Evolutionary conservation across 1,284 basidiomycete genomes (phyloP).

Genomic region (Pseudozyma flocculosa): DNA sequence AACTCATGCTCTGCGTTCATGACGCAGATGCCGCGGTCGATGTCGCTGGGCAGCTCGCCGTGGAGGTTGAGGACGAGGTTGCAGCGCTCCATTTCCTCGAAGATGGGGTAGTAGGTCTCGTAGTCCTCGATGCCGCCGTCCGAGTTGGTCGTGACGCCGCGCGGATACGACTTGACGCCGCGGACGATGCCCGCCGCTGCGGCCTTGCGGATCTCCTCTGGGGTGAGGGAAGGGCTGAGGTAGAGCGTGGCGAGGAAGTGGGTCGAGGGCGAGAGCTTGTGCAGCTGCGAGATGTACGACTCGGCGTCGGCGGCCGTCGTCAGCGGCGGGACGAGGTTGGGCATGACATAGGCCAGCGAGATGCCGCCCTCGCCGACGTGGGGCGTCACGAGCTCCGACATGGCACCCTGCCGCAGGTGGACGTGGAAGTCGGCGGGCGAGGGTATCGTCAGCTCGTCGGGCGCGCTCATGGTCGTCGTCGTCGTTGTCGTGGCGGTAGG

Average conservation of each 20-base stretch:
- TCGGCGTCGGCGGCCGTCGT: constrained; percentile 80
- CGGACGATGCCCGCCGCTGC: constrained; percentile 21
- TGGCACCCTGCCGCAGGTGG: constrained; percentile 85
- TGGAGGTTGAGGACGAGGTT: constrained; percentile 95
- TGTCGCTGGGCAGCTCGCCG: constrained; percentile 92
- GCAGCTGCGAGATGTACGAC: constrained; percentile 74
- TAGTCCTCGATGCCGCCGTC: constrained; percentile 96
- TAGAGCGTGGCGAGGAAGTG: constrained; percentile 96
- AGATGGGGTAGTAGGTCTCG: constrained; percentile 88
- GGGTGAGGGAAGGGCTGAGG: constrained; percentile 84
- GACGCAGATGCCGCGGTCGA: constrained; percentile 79
- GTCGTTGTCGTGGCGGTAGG: neutral
- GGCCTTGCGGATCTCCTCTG: constrained; percentile 86
- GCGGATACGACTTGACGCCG: constrained; percentile 95
- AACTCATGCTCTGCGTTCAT: constrained; percentile 92
- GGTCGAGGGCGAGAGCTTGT: constrained; percentile 73
- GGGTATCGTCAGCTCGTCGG: constrained; percentile 13
- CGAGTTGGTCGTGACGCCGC: constrained; percentile 97
- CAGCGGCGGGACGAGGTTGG: constrained; percentile 90
- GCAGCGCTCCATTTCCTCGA: constrained; percentile 89
- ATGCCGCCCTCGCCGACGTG: constrained; percentile 90
- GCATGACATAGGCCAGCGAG: constrained; percentile 94
- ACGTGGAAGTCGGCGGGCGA: constrained; percentile 74
- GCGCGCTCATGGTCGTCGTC: neutral
- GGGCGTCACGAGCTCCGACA: constrained; percentile 76